Evolutionary conservation across 2,329 filamentous ascomycete genomes (phyloP), one percentile per base, ranked within the genome.

Genomic region (Gliomastix tumulicola): DNA sequence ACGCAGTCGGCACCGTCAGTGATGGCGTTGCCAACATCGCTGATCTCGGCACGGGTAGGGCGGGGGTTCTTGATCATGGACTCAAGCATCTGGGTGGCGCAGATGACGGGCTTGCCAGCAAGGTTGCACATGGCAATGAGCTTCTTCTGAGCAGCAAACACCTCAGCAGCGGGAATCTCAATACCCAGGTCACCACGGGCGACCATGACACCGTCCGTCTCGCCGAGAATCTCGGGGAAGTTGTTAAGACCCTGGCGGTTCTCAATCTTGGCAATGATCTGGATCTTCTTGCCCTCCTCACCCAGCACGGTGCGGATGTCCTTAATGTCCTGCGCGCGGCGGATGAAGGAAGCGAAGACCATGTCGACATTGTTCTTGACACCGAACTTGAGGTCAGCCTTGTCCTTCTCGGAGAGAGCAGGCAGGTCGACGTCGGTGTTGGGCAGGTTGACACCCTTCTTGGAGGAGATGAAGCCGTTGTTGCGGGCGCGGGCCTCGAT

Each of bases 111-210:
- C 79, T 98, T 98, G 67, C 92, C 92, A 51, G 88, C 89, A 59
- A 96, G 82, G 76, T 98, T 98, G 81, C 92, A 98, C 82, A 97
- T 97, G 68, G 92, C 89, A 66, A 98, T 98, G 79, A 98, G 89
- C 87, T 98, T 98, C 84, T 98, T 98, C 76, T 98, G 92, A 39
- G 92, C 92, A 51, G 94, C 88, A 68, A 98, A 98, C 49, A 98
- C 92, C 76, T 98, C 92, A 47, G 90, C 88, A 43, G 92, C 90
- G 34, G 92, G 90, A 54, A 98, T 98, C 71, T 98, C 92, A 54
- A 98, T 98, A 74, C 92, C 92, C 21, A 63, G 56, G 60, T 97
- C 92, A 71, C 92, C 92, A 79, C 92, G 90, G 56, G 92, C 92
- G 51, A 98, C 92, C 92, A 98, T 98, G 72, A 98, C 89, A 76